Evolutionary conservation across 2,329 filamentous ascomycete genomes (phyloP).

Genomic region (Pseudocercospora fijiensis): DNA sequence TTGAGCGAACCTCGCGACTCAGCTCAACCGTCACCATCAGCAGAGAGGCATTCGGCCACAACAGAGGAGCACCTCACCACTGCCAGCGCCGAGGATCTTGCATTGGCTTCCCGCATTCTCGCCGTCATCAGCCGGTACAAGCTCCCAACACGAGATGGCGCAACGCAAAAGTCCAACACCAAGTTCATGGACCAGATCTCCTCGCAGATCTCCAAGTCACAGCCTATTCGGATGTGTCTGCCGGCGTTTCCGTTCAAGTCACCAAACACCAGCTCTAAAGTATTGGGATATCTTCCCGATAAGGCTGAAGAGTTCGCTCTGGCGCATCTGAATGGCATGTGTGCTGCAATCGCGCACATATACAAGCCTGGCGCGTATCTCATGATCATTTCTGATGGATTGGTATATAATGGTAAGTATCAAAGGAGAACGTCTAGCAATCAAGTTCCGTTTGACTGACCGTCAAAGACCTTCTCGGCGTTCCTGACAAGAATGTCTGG

Average conservation of each 20-base stretch:
- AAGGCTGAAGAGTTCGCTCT: slow-evolving; percentile 22
- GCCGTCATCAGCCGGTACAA: slow-evolving; percentile 12
- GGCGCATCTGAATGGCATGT: slow-evolving; percentile 17
- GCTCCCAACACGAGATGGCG: not conserved
- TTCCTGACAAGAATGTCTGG: slow-evolving; percentile 17
- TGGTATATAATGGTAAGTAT: slow-evolving; percentile 23
- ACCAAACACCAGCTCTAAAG: slow-evolving; percentile 19
- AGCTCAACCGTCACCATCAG: not conserved
- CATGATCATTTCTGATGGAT: slow-evolving; percentile 23
- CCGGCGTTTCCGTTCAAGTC: slow-evolving; percentile 27
- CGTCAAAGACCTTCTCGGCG: slow-evolving; percentile 16
- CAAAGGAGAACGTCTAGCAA: not conserved
- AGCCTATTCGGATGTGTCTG: slow-evolving; percentile 19
- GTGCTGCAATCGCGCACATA: slow-evolving; percentile 16
- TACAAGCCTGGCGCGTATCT: slow-evolving; percentile 20
- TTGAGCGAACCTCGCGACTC: not conserved
- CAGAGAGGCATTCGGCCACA: not conserved
- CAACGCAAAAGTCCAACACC: not conserved
- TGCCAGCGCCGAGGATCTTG: not conserved
- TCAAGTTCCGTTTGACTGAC: not conserved
- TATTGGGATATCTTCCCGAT: slow-evolving; percentile 20
- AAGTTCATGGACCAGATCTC: slow-evolving; percentile 9
- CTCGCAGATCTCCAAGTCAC: not conserved
- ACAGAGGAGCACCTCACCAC: not conserved
- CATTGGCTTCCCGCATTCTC: slow-evolving; percentile 9